Conservation (phyloP, 495 filamentous ascomycete species). For the Rostrohypoxylon terebratum region DNA sequence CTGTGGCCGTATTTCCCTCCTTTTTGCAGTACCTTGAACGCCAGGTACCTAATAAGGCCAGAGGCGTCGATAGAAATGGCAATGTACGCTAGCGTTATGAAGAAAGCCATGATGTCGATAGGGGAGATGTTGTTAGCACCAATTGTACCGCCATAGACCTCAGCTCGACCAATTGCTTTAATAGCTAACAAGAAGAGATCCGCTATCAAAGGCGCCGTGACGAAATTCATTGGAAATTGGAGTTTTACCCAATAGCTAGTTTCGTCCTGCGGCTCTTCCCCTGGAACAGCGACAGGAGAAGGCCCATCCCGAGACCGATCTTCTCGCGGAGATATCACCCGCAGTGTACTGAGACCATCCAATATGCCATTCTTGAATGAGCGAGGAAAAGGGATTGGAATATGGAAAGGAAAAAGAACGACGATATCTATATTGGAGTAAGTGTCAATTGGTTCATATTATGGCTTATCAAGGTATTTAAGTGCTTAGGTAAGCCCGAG, state of each 20-base stretch:
- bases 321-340: conserved; percentile 62
- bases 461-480: neutral
- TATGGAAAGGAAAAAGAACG: conserved; percentile 72
- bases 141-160: conserved; percentile 71
- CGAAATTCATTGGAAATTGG: conserved; percentile 71
- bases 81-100: conserved; percentile 77
- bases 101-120: conserved; percentile 74
- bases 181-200: conserved; percentile 75
- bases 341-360: conserved; percentile 56
- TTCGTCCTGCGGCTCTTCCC: conserved; percentile 39
- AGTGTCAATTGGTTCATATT: neutral
- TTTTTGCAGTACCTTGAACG: conserved; percentile 74
- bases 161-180: conserved; percentile 67
- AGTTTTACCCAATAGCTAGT: conserved; percentile 56
- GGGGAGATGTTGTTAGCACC: conserved; percentile 70
- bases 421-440: conserved; percentile 62
- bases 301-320: conserved; percentile 17
- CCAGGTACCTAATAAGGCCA: conserved; percentile 72
- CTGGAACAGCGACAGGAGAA: conserved; percentile 18
- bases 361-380: conserved; percentile 56
- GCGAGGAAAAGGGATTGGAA: conserved; percentile 67
- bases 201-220: conserved; percentile 72
- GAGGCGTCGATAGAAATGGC: conserved; percentile 79
- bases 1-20: conserved; percentile 70
- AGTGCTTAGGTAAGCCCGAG: neutral